Conservation (phyloP, 2,329 filamentous ascomycete species). For the Boeremia exigua region DNA sequence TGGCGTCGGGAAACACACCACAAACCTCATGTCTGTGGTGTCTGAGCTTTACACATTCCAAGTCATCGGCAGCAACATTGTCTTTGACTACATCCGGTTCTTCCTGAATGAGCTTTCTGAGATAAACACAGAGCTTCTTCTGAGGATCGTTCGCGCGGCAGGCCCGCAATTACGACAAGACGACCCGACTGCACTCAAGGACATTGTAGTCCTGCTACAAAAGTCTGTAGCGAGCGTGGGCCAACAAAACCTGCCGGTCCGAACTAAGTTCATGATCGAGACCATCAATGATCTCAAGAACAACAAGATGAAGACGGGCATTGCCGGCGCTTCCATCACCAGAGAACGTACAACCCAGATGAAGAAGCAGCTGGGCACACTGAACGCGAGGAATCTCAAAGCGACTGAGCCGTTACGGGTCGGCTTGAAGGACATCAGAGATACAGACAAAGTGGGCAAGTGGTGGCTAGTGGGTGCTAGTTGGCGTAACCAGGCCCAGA, state of each 20-base stretch:
- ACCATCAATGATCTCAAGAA: conserved; percentile 94
- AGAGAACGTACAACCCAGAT: conserved; percentile 86
- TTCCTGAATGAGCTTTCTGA: conserved; percentile 79
- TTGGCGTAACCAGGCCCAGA: conserved; percentile 63
- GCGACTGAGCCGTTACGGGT: conserved; percentile 83
- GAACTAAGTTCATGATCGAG: conserved; percentile 97
- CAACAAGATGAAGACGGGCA: conserved; percentile 82
- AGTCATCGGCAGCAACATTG: conserved; percentile 77
- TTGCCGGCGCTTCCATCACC: conserved; percentile 72
- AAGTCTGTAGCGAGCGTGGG: conserved; percentile 72
- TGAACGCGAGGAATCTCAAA: conserved; percentile 73
- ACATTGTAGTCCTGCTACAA: conserved; percentile 82
- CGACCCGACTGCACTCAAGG: conserved; percentile 85
- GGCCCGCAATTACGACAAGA: conserved; percentile 86
- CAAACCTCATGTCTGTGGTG: conserved; percentile 81
- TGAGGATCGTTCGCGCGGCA: conserved; percentile 80
- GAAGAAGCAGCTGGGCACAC: conserved; percentile 82
- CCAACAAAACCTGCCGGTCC: conserved; percentile 75
- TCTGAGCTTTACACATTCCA: conserved; percentile 93
- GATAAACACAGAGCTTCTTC: conserved; percentile 83
- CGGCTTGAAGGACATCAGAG: conserved; percentile 79
- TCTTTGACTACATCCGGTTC: conserved; percentile 89
- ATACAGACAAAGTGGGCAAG: conserved; percentile 86
- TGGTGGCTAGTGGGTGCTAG: conserved; percentile 99
- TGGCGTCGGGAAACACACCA: conserved; percentile 61